Percentiles rank a stretch among this genome's conserved stretches.
phyloP scores from a whole-genome alignment of 2,329 filamentous ascomycete genomes.

The Phaeoacremonium minimum region DNA sequence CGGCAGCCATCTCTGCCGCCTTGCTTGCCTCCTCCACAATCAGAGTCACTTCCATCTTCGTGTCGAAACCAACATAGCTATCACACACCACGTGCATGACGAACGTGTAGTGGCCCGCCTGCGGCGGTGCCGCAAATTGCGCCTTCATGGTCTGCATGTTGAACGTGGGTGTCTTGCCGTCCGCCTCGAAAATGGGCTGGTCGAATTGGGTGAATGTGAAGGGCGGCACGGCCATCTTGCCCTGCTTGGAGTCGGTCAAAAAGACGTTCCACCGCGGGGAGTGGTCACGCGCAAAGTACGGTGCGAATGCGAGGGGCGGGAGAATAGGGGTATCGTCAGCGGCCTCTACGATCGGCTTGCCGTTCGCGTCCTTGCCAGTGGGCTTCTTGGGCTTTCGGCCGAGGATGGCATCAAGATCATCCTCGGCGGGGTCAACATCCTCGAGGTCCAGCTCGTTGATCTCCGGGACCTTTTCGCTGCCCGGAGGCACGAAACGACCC shows the following conservation, averaged over 20 bases:
- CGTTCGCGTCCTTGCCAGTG: slow-evolving; percentile 57
- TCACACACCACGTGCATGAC: slow-evolving; percentile 92
- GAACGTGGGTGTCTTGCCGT: slow-evolving; percentile 78
- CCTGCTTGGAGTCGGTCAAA: slow-evolving; percentile 88
- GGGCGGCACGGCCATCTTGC: slow-evolving; percentile 92
- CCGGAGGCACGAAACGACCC: slow-evolving; percentile 87
- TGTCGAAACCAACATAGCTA: slow-evolving; percentile 91
- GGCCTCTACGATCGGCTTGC: slow-evolving; percentile 42
- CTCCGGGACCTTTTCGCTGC: slow-evolving; percentile 67
- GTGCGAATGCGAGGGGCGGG: slow-evolving; percentile 83
- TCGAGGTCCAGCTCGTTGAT: slow-evolving; percentile 78
- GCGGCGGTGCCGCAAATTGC: slow-evolving; percentile 91
- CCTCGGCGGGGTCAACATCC: slow-evolving; percentile 89
- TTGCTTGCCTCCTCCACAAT: slow-evolving; percentile 86
- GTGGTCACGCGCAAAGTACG: slow-evolving; percentile 85
- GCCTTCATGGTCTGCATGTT: slow-evolving; percentile 95
- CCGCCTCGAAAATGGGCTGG: slow-evolving; percentile 75
- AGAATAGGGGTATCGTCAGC: slow-evolving; percentile 61
- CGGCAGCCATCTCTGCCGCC: slow-evolving; percentile 72
- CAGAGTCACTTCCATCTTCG: slow-evolving; percentile 84
- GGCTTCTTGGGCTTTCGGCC: slow-evolving; percentile 72
- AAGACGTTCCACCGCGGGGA: slow-evolving; percentile 93
- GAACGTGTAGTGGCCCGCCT: slow-evolving; percentile 90
- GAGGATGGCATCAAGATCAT: slow-evolving; percentile 80
- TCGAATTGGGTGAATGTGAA: slow-evolving; percentile 95